Evolutionary conservation across 129 eudicot genomes (phyloP).

Genomic region (Kitagawia praeruptora): DNA sequence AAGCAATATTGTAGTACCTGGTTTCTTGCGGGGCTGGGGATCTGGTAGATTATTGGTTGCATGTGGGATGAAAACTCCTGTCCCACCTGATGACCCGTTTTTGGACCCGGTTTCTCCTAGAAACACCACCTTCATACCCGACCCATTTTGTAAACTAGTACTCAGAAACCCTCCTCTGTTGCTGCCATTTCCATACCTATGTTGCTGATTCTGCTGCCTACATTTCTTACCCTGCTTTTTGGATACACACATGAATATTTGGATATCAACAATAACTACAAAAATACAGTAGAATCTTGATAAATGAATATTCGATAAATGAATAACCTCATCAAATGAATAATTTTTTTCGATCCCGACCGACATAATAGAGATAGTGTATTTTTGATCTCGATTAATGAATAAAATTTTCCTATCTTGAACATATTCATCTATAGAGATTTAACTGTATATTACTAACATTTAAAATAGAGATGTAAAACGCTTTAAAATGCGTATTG

Average conservation of each 20-base stretch:
- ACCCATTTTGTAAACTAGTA: background rate
- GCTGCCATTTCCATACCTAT: background rate
- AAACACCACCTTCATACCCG: conserved; percentile 27
- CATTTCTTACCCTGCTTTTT: background rate
- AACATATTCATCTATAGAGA: no score
- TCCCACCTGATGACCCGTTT: conserved; percentile 12
- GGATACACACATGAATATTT: background rate
- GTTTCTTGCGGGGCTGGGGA: conserved; percentile 14
- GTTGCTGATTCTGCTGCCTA: background rate
- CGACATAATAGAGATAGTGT: no score
- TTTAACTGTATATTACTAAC: no score
- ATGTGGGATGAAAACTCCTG: conserved; percentile 13
- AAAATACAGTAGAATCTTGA: no score
- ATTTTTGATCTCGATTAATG: no score
- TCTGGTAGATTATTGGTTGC: background rate
- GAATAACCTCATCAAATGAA: no score
- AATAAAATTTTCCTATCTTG: no score
- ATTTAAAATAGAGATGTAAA: no score
- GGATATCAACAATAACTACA: no score
- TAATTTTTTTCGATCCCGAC: no score
- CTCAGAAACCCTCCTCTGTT: background rate
- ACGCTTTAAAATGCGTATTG: no score
- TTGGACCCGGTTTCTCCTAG: conserved; percentile 15
- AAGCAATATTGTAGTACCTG: background rate
- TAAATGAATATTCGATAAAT: no score